phyloP scores from a whole-genome alignment of 148 eudicot genomes.

The Chenopodium album region DNA sequence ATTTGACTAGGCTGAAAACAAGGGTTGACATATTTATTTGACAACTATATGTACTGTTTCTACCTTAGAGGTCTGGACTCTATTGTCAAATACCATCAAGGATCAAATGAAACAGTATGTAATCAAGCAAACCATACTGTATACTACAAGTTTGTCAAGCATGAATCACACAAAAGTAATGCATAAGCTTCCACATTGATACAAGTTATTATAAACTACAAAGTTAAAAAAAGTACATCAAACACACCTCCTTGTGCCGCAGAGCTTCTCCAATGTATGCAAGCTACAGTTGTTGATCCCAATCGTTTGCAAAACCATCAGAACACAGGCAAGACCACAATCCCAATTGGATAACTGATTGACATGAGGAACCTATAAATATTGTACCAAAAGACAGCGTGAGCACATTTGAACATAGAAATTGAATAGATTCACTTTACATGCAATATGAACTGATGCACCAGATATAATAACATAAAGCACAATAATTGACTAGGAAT shows the following conservation, averaged over 20 bases:
- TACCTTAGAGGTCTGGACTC: neutral
- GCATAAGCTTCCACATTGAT: neutral
- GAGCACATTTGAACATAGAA: neutral
- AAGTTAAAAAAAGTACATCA: slow-evolving; percentile 12
- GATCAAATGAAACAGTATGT: neutral
- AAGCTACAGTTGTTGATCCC: slow-evolving; percentile 54
- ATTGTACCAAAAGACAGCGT: neutral
- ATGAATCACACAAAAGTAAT: neutral
- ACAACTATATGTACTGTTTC: neutral
- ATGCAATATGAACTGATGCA: neutral
- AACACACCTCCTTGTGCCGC: slow-evolving; percentile 68
- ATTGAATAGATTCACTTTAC: neutral
- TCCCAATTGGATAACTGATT: slow-evolving; percentile 82
- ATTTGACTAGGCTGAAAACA: neutral
- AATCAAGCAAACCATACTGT: too few relatives aligned
- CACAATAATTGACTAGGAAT: neutral
- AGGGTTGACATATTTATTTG: neutral
- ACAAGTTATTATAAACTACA: slow-evolving; percentile 5
- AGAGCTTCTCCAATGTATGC: slow-evolving; percentile 57
- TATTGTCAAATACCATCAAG: neutral
- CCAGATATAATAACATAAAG: neutral
- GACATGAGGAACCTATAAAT: slow-evolving; percentile 67
- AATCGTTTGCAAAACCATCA: slow-evolving; percentile 82
- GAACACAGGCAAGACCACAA: slow-evolving; percentile 94
- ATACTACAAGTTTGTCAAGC: neutral